Percentiles rank a stretch among this genome's conserved stretches.
Conservation (phyloP, 495 filamentous ascomycete genomes). For the Penicillium paradoxum region DNA sequence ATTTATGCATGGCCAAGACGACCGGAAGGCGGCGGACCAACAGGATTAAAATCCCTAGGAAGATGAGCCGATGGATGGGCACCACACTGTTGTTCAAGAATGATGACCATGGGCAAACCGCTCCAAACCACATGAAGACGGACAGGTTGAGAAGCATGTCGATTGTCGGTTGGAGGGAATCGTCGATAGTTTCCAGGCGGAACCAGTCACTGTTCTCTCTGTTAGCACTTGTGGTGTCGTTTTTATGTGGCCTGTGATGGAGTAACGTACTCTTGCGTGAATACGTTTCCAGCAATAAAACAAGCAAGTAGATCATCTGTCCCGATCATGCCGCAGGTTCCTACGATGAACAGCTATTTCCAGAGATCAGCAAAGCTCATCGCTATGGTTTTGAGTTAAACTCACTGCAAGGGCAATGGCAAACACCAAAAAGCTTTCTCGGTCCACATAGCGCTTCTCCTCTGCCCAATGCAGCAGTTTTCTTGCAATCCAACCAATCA, state of each 20-base stretch:
- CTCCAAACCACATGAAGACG: conserved; percentile 90
- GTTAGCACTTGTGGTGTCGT: conserved; percentile 9
- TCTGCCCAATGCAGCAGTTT: conserved; percentile 81
- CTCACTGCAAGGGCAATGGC: conserved; percentile 75
- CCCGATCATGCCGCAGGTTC: conserved; percentile 84
- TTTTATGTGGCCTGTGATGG: not conserved
- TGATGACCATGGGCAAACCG: conserved; percentile 74
- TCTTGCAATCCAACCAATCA: conserved; percentile 75
- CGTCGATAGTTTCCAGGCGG: conserved; percentile 79
- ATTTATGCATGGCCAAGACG: conserved; percentile 66
- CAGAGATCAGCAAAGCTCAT: conserved; percentile 11
- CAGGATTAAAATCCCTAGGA: conserved; percentile 74
- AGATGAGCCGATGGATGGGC: conserved; percentile 71
- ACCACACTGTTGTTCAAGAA: conserved; percentile 67
- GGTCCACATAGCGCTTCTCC: conserved; percentile 75
- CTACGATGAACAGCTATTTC: conserved; percentile 66
- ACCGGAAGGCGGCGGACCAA: conserved; percentile 74
- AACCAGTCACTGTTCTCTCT: conserved; percentile 73
- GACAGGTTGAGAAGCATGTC: conserved; percentile 82
- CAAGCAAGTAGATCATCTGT: conserved; percentile 90
- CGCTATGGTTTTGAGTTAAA: conserved; percentile 13
- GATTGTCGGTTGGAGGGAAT: conserved; percentile 85
- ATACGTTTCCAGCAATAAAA: conserved; percentile 88
- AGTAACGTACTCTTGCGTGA: conserved; percentile 67
- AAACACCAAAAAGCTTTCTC: conserved; percentile 88